Conservation (phyloP, 306 rosid species). For the Pueraria montana region DNA sequence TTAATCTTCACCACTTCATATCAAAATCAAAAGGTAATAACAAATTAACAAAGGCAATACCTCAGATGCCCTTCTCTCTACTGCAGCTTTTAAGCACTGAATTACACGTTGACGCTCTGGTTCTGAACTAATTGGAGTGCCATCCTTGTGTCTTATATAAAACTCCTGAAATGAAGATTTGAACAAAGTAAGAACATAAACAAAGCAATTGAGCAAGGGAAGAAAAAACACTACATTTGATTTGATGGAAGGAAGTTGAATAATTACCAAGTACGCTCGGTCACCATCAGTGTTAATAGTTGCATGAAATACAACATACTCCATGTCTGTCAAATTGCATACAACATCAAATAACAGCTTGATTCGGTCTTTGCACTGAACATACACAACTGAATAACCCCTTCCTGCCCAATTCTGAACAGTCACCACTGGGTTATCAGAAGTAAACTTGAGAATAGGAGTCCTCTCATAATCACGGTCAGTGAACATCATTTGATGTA, state of each 20-base stretch:
- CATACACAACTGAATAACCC: constrained; percentile 85
- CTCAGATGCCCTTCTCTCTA: constrained; percentile 90
- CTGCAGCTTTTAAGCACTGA: constrained; percentile 87
- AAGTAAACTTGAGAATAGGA: constrained; percentile 62
- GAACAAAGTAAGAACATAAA: constrained; percentile 16
- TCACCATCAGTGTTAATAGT: constrained; percentile 70
- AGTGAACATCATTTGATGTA: constrained; percentile 96
- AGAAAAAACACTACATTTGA: neutral
- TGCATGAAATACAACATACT: constrained; percentile 91
- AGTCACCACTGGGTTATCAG: constrained; percentile 62
- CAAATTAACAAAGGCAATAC: constrained; percentile 46
- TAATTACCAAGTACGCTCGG: constrained; percentile 72
- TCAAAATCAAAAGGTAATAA: neutral
- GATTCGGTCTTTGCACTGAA: constrained; percentile 87
- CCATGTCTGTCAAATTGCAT: constrained; percentile 95
- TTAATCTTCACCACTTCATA: neutral
- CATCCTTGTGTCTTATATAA: constrained; percentile 88
- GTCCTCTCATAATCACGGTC: constrained; percentile 88
- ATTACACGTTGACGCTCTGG: constrained; percentile 90
- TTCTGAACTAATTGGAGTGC: constrained; percentile 97
- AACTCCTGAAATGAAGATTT: constrained; percentile 69
- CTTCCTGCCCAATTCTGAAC: constrained; percentile 92
- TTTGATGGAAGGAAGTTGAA: constrained; percentile 15
- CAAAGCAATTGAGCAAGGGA: neutral
- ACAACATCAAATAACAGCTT: constrained; percentile 87